Evolutionary conservation across 2,329 filamentous ascomycete genomes (phyloP).

Genomic region (Whalleya microplaca): DNA sequence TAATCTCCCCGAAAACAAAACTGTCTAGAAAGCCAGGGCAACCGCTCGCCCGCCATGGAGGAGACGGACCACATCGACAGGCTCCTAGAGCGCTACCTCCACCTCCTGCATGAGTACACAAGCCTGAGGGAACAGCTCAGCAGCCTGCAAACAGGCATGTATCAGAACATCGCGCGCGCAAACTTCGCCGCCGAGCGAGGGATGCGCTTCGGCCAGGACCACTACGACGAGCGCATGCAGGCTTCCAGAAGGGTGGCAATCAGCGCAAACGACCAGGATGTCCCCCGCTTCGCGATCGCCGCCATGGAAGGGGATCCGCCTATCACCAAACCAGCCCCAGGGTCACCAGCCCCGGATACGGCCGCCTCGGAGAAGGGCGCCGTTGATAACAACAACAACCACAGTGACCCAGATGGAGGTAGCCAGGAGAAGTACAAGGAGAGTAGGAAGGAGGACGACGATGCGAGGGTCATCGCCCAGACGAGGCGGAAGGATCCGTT

Average conservation of each 20-base stretch:
- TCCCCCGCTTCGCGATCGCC: slow-evolving; percentile 30
- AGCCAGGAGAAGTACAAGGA: slow-evolving; percentile 2
- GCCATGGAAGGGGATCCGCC: slow-evolving; percentile 7
- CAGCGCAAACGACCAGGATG: slow-evolving; percentile 8
- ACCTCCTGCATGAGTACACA: slow-evolving; percentile 69
- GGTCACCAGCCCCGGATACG: neutral
- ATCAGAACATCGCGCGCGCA: slow-evolving; percentile 68
- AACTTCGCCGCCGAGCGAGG: slow-evolving; percentile 72
- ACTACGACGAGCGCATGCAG: slow-evolving; percentile 76
- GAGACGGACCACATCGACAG: slow-evolving; percentile 55
- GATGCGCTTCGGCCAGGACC: slow-evolving; percentile 68
- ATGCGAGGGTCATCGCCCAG: neutral
- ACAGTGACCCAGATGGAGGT: neutral
- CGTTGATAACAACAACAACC: slow-evolving; percentile 11
- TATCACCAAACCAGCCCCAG: neutral
- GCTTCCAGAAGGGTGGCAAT: slow-evolving; percentile 53
- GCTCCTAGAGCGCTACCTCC: slow-evolving; percentile 68
- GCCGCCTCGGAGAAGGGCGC: slow-evolving; percentile 2
- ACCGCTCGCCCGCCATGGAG: neutral
- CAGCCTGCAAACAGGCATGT: slow-evolving; percentile 57
- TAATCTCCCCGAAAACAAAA: neutral
- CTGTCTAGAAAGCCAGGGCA: neutral
- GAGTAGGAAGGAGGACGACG: slow-evolving; percentile 11
- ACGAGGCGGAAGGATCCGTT: slow-evolving; percentile 55
- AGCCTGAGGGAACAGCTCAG: slow-evolving; percentile 58